phyloP scores from a whole-genome alignment of 257 asterid species.

The Verbena officinalis region DNA sequence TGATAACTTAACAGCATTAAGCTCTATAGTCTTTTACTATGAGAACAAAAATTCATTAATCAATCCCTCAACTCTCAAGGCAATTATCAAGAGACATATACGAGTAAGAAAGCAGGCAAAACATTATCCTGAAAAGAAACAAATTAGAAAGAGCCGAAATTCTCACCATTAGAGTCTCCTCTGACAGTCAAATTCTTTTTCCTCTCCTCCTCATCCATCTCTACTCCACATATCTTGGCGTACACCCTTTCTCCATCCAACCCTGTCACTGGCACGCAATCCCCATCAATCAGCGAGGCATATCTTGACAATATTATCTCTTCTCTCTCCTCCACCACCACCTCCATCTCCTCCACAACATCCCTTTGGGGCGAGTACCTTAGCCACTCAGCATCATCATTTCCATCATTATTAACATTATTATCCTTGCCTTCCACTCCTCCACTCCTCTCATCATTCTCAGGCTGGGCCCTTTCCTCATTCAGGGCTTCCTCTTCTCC shows the following conservation, averaged over 20 bases:
- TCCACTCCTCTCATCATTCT: constrained; percentile 27
- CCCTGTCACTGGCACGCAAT: constrained; percentile 87
- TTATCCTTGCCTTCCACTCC: constrained; percentile 9
- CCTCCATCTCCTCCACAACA: constrained; percentile 49
- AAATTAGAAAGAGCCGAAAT: background rate
- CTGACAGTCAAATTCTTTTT: constrained; percentile 44
- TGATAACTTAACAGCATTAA: background rate
- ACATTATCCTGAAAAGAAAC: background rate
- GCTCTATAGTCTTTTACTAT: background rate
- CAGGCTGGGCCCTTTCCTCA: constrained; percentile 21
- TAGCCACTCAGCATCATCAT: constrained; percentile 63
- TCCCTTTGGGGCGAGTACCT: constrained; percentile 51
- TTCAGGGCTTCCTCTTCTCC: constrained; percentile 30
- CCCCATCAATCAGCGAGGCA: constrained; percentile 80
- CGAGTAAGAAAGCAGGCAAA: constrained; percentile 11
- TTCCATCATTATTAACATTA: constrained; percentile 21
- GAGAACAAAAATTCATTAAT: background rate
- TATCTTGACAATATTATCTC: constrained; percentile 73
- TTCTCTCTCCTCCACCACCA: constrained; percentile 41
- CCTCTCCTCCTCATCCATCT: constrained; percentile 45
- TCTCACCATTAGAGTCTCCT: constrained; percentile 53
- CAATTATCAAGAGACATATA: background rate
- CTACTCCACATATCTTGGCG: constrained; percentile 66
- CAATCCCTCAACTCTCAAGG: background rate
- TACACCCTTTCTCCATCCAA: constrained; percentile 93